Conservation (phyloP, 441 rosid genomes). For the Viola pubescens region DNA sequence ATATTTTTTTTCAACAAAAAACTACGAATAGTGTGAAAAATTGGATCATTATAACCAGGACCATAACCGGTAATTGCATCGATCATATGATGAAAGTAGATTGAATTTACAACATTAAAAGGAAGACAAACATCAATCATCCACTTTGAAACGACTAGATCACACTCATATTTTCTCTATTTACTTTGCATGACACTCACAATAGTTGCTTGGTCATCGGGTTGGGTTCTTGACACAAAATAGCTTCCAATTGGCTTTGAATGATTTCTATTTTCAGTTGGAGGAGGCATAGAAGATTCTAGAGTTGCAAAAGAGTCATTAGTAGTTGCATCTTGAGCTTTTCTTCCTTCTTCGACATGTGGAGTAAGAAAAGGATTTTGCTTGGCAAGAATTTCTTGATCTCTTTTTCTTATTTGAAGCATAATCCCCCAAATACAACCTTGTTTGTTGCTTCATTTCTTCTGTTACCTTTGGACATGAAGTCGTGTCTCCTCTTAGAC, state of each 20-base stretch:
- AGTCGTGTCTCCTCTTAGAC: not conserved
- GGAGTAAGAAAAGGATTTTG: not conserved
- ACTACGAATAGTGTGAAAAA: not conserved
- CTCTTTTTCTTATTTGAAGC: not conserved
- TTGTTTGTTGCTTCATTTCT: not conserved
- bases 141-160: not conserved
- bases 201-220: not conserved
- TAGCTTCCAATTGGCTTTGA: not conserved
- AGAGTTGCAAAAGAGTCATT: not conserved
- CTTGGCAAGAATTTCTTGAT: not conserved
- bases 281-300: not conserved
- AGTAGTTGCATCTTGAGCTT: not conserved
- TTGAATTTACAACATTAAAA: not conserved
- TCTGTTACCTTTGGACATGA: not conserved
- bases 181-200: not conserved
- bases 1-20: not conserved
- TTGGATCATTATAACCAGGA: not conserved
- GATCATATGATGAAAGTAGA: not conserved
- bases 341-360: not conserved
- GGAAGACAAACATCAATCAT: not conserved
- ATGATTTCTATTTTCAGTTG: not conserved
- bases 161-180: not conserved
- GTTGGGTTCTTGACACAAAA: not conserved
- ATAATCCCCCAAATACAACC: not conserved
- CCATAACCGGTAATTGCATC: not conserved